These are phyloP conservation scores for Begonia masoniana DNA, from an alignment of 306 rosid genomes.

Conservation along the genomic window DNA sequence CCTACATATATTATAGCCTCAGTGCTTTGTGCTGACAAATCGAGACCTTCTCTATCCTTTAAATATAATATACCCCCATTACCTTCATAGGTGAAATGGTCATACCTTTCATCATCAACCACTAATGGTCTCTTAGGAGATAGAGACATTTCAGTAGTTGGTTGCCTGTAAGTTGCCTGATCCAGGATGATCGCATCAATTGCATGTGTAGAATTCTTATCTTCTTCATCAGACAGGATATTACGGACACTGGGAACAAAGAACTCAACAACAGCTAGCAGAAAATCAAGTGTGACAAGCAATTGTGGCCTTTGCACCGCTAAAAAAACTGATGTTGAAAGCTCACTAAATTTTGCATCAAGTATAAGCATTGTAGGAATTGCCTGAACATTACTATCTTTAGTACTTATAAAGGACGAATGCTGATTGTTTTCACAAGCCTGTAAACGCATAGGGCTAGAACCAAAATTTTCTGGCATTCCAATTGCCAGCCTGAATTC, in stretches of 20 bases:
- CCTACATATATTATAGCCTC: constrained; percentile 80
- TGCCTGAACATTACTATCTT: constrained; percentile 23
- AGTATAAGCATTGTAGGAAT: constrained; percentile 85
- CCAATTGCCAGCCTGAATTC: constrained; percentile 89
- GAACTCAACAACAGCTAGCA: constrained; percentile 85
- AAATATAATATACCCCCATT: constrained; percentile 62
- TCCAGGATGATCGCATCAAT: constrained; percentile 53
- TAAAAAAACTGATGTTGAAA: constrained; percentile 49
- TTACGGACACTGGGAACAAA: constrained; percentile 70
- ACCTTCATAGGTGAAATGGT: constrained; percentile 81
- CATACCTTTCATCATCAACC: constrained; percentile 61
- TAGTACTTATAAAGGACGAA: constrained; percentile 17
- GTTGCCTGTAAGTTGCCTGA: constrained; percentile 58
- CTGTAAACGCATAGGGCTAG: constrained; percentile 19
- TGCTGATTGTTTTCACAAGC: constrained; percentile 25
- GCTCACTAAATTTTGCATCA: constrained; percentile 52
- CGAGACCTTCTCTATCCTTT: constrained; percentile 44
- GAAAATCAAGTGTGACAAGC: constrained; percentile 91
- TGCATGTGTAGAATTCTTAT: constrained; percentile 21
- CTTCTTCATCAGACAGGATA: constrained; percentile 50
- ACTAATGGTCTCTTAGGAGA: constrained; percentile 72
- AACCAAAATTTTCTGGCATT: constrained; percentile 42
- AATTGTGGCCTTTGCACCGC: constrained; percentile 86
- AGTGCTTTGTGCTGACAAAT: constrained; percentile 39
- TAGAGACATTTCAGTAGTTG: constrained; percentile 48